Base-by-base conservation (phyloP, 129 eudicot species). In the Flaveria trinervia region DNA sequence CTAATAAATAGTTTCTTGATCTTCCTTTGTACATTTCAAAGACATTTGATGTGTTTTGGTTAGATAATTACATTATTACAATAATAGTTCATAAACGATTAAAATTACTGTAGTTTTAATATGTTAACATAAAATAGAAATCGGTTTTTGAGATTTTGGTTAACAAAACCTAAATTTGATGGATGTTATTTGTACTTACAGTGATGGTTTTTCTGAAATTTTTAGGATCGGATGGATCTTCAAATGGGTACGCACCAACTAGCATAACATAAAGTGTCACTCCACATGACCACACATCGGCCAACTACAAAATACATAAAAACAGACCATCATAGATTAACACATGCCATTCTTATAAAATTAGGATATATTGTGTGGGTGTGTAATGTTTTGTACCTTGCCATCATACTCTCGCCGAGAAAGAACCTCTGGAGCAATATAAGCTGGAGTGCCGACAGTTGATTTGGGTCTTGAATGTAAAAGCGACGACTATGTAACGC, bases 201-300 rank as follows among this genome's bases (percentile, higher is more conserved):
- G 84, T 61, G 44, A 90, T 90, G 3, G 93, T 88, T 81, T 90
- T 90, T 55, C 93, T 80, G 81, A 90, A 85, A 73, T 90, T 90
- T 71, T 86, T 90, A 2, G 93, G 91, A 54, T 90, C 96, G 46
- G 83, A 77, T 1, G 89, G 89, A 48, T 90, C 96, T 88, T 90
- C 96, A 54, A 90, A 90, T 79, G 96, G 96, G 75, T 90, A 90
- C 26, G 89, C 89, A 71, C 96, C 96, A 68, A 90, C 96, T 75
- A 90, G 74, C 96, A 90, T 90, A 45, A 90, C 96, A 36, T 90
- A 90, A 4, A 90, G 85, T 39, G 96, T 90, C 68, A 90, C 96
- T 39, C 96, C 96, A 88, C 93, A 88, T 14, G 96, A 90, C 96
- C 96, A 90, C 33, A 90, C 96, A 88, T 90, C 96, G 16, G 96